Base-by-base conservation (phyloP, 805 yeast genomes). In the Wickerhamiella kazuoi region DNA sequence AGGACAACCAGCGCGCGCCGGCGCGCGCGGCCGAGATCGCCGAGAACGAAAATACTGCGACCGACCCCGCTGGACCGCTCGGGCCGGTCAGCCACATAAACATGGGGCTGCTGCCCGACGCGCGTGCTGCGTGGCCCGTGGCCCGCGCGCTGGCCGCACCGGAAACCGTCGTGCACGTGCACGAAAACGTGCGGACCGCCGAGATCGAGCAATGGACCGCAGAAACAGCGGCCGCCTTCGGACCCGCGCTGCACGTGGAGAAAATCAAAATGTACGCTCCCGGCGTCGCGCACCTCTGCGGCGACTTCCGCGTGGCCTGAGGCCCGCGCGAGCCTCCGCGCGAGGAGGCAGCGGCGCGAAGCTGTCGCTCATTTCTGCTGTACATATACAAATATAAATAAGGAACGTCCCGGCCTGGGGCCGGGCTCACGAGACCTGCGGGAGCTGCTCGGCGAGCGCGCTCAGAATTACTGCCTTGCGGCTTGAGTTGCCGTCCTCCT, bases 221-320 rank as follows among this genome's bases (percentile, higher is more conserved):
- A 1, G 44, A 46, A 3, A 53, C 60, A 2, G 33, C 34, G 2
- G 4, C 17, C 2, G 37, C 37, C 14, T 49, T 63, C 23, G 49
- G 48, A 11, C 4, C 30, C 5, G 56, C 56, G 9, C 8, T 49
- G 1, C 74, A 71, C 43, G 43, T 76, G 8, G 82, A 79, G 45
- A 69, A 62, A 46, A 79, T 83, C 40, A 83, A 82, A 58, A 79
- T 87, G 0, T 82, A 75, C 64, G 93, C 94, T 0, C 94, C 94
- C 0, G 87, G 78, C 36, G 74, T 83, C 2, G 76, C 80, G 76
- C 94, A 82, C 48, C 60, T 79, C 2, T 79, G 80, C 35, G 61
- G 67, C 2, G 78, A 72, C 44, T 57, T 59, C 39, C 23, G 24
- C 7, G 15, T 15, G 7, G 7, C 15, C 31, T 14, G 14, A 29